phyloP scores from a whole-genome alignment of 148 eudicot genomes.

The Polygonum aviculare region DNA sequence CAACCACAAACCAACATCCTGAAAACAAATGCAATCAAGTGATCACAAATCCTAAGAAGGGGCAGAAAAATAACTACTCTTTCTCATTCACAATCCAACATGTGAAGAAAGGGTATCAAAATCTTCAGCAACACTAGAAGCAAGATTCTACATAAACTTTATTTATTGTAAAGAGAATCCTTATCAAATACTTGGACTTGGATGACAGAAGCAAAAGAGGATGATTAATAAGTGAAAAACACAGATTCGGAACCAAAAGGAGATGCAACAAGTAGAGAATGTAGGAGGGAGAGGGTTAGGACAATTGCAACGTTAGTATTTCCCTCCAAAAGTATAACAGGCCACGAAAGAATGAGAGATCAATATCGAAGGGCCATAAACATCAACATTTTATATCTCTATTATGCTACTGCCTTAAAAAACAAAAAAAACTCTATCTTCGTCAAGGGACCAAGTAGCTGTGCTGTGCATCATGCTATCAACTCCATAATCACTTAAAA shows the following conservation, averaged over 20 bases:
- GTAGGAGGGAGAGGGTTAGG: background rate
- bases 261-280: background rate
- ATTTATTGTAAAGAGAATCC: background rate
- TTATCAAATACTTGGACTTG: background rate
- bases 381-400: background rate
- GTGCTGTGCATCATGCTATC: background rate
- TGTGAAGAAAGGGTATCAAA: background rate
- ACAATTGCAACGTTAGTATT: background rate
- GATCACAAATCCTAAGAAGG: background rate
- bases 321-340: background rate
- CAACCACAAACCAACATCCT: slow-evolving; percentile 97
- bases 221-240: background rate
- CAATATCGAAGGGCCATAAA: background rate
- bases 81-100: background rate
- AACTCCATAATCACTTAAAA: background rate
- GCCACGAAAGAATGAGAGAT: background rate
- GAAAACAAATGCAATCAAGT: slow-evolving; percentile 6
- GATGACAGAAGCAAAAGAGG: background rate
- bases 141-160: background rate
- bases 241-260: background rate
- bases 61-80: background rate
- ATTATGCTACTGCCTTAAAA: background rate
- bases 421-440: background rate
- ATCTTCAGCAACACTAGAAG: background rate
- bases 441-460: background rate